Conservation (phyloP, 2,329 filamentous ascomycete species). For the Mollisia scopiformis region DNA sequence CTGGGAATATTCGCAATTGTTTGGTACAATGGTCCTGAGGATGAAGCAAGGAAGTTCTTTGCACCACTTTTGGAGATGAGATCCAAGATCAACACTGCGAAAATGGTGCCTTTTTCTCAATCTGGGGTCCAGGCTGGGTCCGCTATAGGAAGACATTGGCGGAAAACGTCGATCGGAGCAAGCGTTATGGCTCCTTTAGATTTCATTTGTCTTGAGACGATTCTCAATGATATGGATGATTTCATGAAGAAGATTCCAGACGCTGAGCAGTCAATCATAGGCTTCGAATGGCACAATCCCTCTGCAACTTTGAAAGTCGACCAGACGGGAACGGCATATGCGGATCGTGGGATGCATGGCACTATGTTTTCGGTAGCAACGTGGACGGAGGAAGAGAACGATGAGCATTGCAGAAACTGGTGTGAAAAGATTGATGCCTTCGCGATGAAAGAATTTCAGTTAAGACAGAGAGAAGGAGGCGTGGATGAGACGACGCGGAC, state of each 20-base stretch:
- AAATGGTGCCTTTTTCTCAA: background rate
- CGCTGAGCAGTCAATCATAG: conserved; percentile 22
- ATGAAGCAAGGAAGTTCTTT: background rate
- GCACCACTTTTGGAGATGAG: background rate
- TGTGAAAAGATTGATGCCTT: background rate
- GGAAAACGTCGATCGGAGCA: background rate
- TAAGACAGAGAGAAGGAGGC: background rate
- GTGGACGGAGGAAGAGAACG: conserved; percentile 29
- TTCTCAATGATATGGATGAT: background rate
- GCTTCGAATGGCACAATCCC: conserved; percentile 24
- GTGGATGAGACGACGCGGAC: background rate
- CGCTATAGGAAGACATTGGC: background rate
- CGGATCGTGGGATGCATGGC: conserved; percentile 31
- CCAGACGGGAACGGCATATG: conserved; percentile 26
- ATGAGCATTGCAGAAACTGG: conserved; percentile 15
- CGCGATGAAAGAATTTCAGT: background rate
- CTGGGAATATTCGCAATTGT: background rate
- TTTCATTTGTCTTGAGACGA: conserved; percentile 31
- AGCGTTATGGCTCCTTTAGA: conserved; percentile 34
- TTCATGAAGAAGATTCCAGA: background rate
- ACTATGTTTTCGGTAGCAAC: conserved; percentile 30
- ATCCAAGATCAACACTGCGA: background rate
- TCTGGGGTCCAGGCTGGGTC: background rate
- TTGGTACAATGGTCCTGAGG: background rate
- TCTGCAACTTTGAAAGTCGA: conserved; percentile 20